Conservation (phyloP, 2,329 filamentous ascomycete species). For the Exophiala bonariae region DNA sequence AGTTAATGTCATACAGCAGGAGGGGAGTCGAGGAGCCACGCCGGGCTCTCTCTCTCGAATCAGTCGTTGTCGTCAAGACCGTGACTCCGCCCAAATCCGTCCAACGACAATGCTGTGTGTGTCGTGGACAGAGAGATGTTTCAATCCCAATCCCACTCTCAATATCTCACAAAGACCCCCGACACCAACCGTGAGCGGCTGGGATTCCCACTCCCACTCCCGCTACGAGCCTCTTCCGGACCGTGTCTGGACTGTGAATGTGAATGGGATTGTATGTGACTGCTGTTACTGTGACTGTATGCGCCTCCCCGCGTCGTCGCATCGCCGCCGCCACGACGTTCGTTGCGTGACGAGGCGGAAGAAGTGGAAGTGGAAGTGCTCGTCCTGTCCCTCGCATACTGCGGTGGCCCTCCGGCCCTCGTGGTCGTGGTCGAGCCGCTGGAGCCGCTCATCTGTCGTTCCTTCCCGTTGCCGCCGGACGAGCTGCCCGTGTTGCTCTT, state of each 20-base stretch:
- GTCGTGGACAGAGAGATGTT: too few species aligned
- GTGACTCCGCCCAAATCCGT: too few species aligned
- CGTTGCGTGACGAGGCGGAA: too few species aligned
- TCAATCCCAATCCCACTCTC: not conserved
- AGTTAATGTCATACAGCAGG: too few species aligned
- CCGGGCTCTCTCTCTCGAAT: too few species aligned
- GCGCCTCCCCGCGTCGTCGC: too few species aligned
- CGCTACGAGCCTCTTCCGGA: slow-evolving; percentile 7
- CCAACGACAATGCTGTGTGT: too few species aligned
- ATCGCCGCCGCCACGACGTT: too few species aligned
- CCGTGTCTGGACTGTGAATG: slow-evolving; percentile 7
- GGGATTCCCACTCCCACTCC: slow-evolving; percentile 8
- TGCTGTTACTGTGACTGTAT: slow-evolving; percentile 6
- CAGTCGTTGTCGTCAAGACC: too few species aligned
- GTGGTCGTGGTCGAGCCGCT: slow-evolving; percentile 5
- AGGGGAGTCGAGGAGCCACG: too few species aligned
- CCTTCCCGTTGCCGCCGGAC: slow-evolving; percentile 15
- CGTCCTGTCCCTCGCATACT: not conserved
- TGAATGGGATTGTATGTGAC: not conserved
- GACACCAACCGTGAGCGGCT: slow-evolving; percentile 16
- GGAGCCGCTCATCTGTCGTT: slow-evolving; percentile 16
- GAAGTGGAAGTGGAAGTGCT: too few species aligned
- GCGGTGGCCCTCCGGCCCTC: not conserved
- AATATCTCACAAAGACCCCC: slow-evolving; percentile 24
- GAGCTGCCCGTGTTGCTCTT: slow-evolving; percentile 1